A percentile compares a stretch with the other conserved stretches of the same genome.
Evolutionary conservation across 2,329 filamentous ascomycete genomes (phyloP).

Genomic region (Phialocephala subalpina): DNA sequence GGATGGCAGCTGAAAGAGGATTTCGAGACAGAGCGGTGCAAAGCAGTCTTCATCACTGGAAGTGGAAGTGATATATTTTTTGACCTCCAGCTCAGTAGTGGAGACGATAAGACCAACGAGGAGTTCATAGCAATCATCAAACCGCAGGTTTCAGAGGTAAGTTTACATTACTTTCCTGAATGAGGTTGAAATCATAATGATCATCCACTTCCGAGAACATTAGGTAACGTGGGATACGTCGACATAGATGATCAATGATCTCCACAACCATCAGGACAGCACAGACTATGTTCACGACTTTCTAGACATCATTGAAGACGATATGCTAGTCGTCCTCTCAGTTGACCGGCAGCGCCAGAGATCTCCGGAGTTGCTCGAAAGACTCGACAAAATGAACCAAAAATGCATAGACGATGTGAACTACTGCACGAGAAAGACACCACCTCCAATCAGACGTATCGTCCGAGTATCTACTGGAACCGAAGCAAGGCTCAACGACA

Average conservation of each 20-base stretch:
- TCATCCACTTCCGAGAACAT: too few relatives aligned
- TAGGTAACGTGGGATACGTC: too few relatives aligned
- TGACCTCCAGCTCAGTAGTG: not conserved
- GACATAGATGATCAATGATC: not conserved
- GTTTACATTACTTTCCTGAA: not conserved
- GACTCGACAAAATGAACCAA: too few relatives aligned
- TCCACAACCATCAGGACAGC: constrained; percentile 9
- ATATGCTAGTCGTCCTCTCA: constrained; percentile 7
- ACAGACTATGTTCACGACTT: constrained; percentile 15
- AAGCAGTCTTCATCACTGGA: not conserved
- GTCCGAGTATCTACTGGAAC: too few relatives aligned
- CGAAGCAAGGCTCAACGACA: too few relatives aligned
- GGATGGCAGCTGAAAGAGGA: constrained; percentile 9
- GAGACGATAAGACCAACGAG: not conserved
- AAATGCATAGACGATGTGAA: too few relatives aligned
- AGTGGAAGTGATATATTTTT: not conserved
- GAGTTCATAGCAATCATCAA: not conserved
- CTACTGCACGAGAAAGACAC: too few relatives aligned
- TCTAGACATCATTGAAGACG: constrained; percentile 3
- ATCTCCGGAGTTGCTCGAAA: too few relatives aligned
- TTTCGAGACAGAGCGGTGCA: constrained; percentile 6
- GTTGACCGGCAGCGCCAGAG: too few relatives aligned
- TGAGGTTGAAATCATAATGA: too few relatives aligned
- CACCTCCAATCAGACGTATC: too few relatives aligned
- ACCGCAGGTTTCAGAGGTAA: not conserved